Base-by-base conservation (phyloP, 306 rosid genomes). In the Glycyrrhiza uralensis region DNA sequence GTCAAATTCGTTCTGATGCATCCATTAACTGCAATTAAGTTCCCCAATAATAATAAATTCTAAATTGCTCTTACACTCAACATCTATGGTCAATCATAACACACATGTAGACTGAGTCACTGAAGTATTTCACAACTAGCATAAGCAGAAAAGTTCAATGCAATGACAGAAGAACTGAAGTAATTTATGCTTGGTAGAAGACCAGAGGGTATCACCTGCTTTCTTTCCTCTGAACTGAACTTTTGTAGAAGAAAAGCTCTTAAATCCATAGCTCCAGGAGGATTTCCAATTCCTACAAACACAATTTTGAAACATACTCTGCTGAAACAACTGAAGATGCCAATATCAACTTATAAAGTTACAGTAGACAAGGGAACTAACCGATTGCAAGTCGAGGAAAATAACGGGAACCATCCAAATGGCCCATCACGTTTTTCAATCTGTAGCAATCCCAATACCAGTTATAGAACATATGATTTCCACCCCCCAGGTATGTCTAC, bases 361-460 rank as follows among this genome's bases (percentile, higher is more conserved):
- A 71, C 5, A 64, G 68, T 20, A 72, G 56, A 9, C 7, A 45
- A 75, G 68, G n/a, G 76, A 68, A 45, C 87, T 30, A 57, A 94
- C 97, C 98, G 2, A 94, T 84, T 84, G 96, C 84, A 60, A 93
- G 79, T 22, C 96, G 88, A 71, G 98, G 98, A 83, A 93, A 93
- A 11, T 79, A 78, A n/a, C 84, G 90, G 60, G 85, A 77, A 58
- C 92, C 91, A 35, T 91, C 98, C 84, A 94, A 80, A 77, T 94
- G 97, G 59, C 86, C 94, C 62, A 82, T 84, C 55, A 94, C 95
- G 80, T 88, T 89, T 85, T 81, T 91, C 74, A 94, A 85, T 24
- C 98, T 93, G 89, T n/a, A 70, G 65, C 47, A 77, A 45, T 72
- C 1, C 9, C 12, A 79, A 71, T 46, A 42, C 6, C 58, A 67